Base-by-base conservation (phyloP, 2,329 filamentous ascomycete genomes). In the Metarhizium sp. region DNA sequence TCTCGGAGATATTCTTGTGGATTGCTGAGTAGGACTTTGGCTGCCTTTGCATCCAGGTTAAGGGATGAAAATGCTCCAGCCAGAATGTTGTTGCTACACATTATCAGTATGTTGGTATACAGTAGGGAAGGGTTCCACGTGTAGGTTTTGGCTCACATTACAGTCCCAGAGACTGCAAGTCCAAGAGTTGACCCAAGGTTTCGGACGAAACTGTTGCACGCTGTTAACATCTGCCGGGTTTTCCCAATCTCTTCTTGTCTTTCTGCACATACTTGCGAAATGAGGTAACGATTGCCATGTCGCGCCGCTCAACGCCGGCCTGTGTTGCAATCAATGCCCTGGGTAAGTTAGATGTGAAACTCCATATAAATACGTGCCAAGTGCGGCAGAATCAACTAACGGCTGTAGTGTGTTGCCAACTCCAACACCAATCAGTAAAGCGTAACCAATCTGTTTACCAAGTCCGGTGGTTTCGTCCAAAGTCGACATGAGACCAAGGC, bases 371-470 rank as follows among this genome's bases (percentile, higher is more conserved):
- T 25, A 25, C 4, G 25, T 29, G 20, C 8, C 18, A 36, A 25
- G 8, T 5, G 18, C 18, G 4, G 18, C 11, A 20, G 20, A 1
- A n/a, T 50, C 11, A 6, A 63, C 71, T 64, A 47, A 73, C 72
- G 76, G 76, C 57, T 79, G 77, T 30, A 80, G 63, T 2, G 77
- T 80, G 51, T 79, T 78, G 2, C 77, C 77, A 16, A 79, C 74
- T 1, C 78, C 78, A 0, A 77, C 67, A 42, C 77, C 75, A 20
- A 78, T 80, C 20, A 82, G 64, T 8, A 81, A 62, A 0, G 72
- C 74, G 58, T 80, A 82, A 2, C 79, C 78, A 47, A 82, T 74
- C 57, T 81, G 78, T 57, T 80, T 80, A 2, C 70, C 78, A 0
- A 81, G 57, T 0, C 75, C 72, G 0, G 78, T 75, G 0, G 64